Conservation (phyloP, 2,329 filamentous ascomycete genomes). For the Paracorniculantispora psalliotae region DNA sequence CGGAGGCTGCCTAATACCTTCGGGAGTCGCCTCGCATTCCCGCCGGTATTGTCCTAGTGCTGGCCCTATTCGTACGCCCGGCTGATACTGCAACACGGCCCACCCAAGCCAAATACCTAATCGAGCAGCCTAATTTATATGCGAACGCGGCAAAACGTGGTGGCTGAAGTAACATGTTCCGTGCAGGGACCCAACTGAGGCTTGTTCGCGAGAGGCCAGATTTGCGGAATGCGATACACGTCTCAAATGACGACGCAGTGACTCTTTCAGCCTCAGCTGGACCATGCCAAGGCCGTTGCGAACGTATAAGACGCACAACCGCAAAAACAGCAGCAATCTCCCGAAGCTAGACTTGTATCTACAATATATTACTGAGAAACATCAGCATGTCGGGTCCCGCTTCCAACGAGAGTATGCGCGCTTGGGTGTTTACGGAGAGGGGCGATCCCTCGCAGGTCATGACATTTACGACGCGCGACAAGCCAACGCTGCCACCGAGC, state of each 20-base stretch:
- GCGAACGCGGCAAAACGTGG: background rate
- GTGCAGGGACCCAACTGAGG: background rate
- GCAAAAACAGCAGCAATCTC: background rate
- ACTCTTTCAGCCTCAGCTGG: conserved; percentile 6
- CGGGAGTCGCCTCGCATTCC: background rate
- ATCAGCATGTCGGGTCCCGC: conserved; percentile 2
- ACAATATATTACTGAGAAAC: no score
- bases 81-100: background rate
- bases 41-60: background rate
- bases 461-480: conserved; percentile 19
- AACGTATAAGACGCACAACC: background rate
- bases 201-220: background rate
- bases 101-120: background rate
- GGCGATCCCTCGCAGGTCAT: conserved; percentile 25
- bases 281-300: background rate
- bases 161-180: background rate
- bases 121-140: background rate
- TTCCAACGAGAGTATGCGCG: conserved; percentile 15
- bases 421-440: conserved; percentile 27
- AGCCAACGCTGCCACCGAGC: conserved; percentile 23
- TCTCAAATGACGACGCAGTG: background rate
- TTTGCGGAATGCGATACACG: background rate
- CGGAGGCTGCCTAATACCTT: no score
- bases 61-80: background rate
- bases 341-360: background rate